These are phyloP conservation scores for Cyberlindnera galapagoensis DNA, from an alignment of 805 yeast species.

Conservation along the genomic window DNA sequence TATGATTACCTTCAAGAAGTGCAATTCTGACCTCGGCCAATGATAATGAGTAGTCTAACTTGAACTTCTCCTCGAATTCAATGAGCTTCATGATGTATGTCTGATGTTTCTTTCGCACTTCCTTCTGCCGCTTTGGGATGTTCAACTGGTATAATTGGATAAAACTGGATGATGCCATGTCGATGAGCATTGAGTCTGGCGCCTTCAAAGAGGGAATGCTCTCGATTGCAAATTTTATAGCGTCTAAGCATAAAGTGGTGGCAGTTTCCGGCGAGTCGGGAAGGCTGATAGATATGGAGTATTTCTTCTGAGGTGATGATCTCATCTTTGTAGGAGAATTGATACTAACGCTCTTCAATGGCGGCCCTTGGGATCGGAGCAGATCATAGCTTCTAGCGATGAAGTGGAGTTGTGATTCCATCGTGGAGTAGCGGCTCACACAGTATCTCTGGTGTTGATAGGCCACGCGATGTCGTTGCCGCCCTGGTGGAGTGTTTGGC, in stretches of 20 bases:
- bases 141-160: slow-evolving; percentile 17
- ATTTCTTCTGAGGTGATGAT: slow-evolving; percentile 9
- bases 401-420: slow-evolving; percentile 21
- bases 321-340: slow-evolving; percentile 19
- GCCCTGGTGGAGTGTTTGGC: too few relatives aligned
- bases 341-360: slow-evolving; percentile 16
- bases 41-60: slow-evolving; percentile 4
- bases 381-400: slow-evolving; percentile 20
- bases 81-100: slow-evolving; percentile 17
- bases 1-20: neutral
- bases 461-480: too few relatives aligned
- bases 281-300: slow-evolving; percentile 2
- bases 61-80: slow-evolving; percentile 15
- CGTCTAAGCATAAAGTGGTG: slow-evolving; percentile 15
- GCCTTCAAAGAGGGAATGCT: slow-evolving; percentile 10
- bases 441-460: too few relatives aligned
- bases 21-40: slow-evolving; percentile 7
- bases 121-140: slow-evolving; percentile 3
- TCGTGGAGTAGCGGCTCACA: slow-evolving; percentile 1
- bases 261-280: slow-evolving; percentile 14
- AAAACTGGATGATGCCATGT: slow-evolving; percentile 19
- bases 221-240: slow-evolving; percentile 18
- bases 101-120: slow-evolving; percentile 17
- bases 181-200: slow-evolving; percentile 15
- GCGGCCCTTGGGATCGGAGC: slow-evolving; percentile 16